A percentile compares a stretch with the other conserved stretches of the same genome.
Conservation (phyloP, 805 yeast species). For the Jamesozyma jinghongensis region DNA sequence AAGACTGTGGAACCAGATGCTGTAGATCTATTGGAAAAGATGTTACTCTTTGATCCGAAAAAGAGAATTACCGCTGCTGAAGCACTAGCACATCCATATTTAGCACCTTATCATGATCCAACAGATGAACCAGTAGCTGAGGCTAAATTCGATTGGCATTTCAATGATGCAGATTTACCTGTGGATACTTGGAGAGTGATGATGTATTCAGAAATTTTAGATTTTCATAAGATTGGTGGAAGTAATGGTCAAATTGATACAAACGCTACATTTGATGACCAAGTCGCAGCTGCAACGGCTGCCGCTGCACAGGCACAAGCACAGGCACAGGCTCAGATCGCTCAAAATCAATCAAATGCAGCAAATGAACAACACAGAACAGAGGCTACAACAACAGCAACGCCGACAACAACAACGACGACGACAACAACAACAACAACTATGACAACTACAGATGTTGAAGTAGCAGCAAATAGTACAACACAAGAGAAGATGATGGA, state of each 20-base stretch:
- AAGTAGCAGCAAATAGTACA: not conserved
- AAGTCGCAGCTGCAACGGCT: slow-evolving; percentile 32
- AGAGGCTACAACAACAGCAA: slow-evolving; percentile 1
- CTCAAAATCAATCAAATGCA: slow-evolving; percentile 1
- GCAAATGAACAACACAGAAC: slow-evolving; percentile 1
- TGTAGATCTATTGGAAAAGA: slow-evolving; percentile 74
- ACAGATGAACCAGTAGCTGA: slow-evolving; percentile 94
- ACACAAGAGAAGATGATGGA: slow-evolving; percentile 2
- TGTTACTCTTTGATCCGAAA: slow-evolving; percentile 93
- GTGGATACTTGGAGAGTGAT: slow-evolving; percentile 98
- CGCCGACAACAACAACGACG: not conserved
- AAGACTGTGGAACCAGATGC: slow-evolving; percentile 75
- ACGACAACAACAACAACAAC: not conserved
- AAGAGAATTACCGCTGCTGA: slow-evolving; percentile 89
- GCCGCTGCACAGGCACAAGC: slow-evolving; percentile 29
- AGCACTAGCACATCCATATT: slow-evolving; percentile 81
- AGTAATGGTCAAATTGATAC: slow-evolving; percentile 29
- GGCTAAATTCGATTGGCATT: slow-evolving; percentile 93
- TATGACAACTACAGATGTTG: not conserved
- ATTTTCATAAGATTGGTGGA: slow-evolving; percentile 83
- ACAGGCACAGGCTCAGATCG: slow-evolving; percentile 17
- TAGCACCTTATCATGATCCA: slow-evolving; percentile 95
- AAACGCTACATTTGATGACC: slow-evolving; percentile 30
- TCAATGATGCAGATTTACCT: slow-evolving; percentile 94
- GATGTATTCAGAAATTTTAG: slow-evolving; percentile 97